These are phyloP conservation scores for Trichophyton verrucosum DNA, from an alignment of 2,329 filamentous ascomycete species.

Conservation along the genomic window DNA sequence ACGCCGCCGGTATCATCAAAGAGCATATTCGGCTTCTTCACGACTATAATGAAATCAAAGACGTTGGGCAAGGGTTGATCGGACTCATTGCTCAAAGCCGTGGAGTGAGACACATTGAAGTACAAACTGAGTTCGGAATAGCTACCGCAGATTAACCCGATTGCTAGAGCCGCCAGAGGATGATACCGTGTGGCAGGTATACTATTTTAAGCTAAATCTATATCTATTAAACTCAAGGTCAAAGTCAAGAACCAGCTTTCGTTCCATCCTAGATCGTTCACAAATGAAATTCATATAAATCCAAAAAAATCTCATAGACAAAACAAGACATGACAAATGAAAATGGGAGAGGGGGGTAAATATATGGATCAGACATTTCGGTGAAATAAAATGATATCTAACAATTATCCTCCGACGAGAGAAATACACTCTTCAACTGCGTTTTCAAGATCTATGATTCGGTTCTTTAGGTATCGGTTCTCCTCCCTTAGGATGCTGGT, in stretches of 20 bases:
- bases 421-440: conserved; percentile 46
- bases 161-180: not conserved
- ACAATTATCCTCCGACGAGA: conserved; percentile 30
- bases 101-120: conserved; percentile 40
- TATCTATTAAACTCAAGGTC: not conserved
- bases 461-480: conserved; percentile 40
- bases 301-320: not conserved
- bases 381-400: not conserved
- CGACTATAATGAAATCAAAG: conserved; percentile 59
- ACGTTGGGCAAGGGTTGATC: conserved; percentile 53
- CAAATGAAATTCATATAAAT: conserved; percentile 1
- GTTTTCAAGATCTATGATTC: conserved; percentile 42
- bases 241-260: not conserved
- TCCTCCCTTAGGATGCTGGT: conserved; percentile 42
- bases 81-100: conserved; percentile 55
- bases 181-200: not conserved
- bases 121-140: conserved; percentile 31
- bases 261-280: conserved; percentile 1
- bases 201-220: not conserved
- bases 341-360: not conserved
- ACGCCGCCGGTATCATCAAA: conserved; percentile 44
- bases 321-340: not conserved
- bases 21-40: conserved; percentile 54
- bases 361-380: not conserved
- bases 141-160: conserved; percentile 24